phyloP scores from a whole-genome alignment of 257 asterid genomes.

The Leonotis leonurus region DNA sequence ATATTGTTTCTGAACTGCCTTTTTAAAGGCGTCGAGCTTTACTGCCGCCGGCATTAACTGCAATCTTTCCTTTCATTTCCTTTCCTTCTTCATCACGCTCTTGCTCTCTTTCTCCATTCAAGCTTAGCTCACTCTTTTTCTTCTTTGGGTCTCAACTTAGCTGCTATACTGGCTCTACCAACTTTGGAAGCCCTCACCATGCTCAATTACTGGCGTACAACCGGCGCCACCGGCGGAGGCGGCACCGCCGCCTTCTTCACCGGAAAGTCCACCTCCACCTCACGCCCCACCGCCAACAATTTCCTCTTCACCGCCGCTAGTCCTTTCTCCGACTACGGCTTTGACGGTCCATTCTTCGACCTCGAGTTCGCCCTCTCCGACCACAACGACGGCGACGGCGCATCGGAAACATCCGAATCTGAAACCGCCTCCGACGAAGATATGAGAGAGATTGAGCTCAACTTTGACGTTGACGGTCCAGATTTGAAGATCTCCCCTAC shows the following conservation, averaged over 20 bases:
- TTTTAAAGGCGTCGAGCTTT: not conserved
- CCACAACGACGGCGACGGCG: not conserved
- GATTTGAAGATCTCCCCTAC: not conserved
- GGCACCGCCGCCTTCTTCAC: not conserved
- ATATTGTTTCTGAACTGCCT: not conserved
- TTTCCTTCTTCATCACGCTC: not conserved
- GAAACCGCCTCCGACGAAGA: slow-evolving; percentile 11
- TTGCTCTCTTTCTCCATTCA: not conserved
- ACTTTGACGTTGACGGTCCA: not conserved
- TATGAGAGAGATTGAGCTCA: slow-evolving; percentile 10
- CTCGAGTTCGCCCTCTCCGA: slow-evolving; percentile 20
- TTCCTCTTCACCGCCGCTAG: not conserved
- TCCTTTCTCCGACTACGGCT: slow-evolving; percentile 17
- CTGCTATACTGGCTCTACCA: slow-evolving; percentile 34
- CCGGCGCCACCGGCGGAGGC: not conserved
- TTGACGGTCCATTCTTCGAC: slow-evolving; percentile 37
- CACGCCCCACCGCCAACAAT: slow-evolving; percentile 17
- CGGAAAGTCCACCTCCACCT: not conserved
- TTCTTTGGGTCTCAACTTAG: not conserved
- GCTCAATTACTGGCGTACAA: slow-evolving; percentile 28
- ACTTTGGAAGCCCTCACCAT: slow-evolving; percentile 31
- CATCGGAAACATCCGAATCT: not conserved
- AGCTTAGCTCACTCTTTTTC: not conserved
- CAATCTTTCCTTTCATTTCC: not conserved
- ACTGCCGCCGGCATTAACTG: not conserved